These are phyloP conservation scores for Physaria fendleri DNA, from an alignment of 345 rosid genomes.

Conservation along the genomic window DNA sequence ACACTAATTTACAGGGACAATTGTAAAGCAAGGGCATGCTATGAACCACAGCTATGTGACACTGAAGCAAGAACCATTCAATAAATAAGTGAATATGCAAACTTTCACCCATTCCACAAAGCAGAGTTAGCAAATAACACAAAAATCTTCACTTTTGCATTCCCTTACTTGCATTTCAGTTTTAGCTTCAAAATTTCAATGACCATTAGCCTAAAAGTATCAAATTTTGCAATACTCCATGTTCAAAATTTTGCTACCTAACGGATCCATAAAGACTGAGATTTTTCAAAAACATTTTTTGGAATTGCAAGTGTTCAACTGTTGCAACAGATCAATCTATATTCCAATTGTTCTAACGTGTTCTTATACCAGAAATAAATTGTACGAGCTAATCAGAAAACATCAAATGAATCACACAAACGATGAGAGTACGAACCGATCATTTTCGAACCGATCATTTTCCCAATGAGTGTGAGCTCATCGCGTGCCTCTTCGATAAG, in stretches of 20 bases:
- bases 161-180: neutral
- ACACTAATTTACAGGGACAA: neutral
- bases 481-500: conserved; percentile 93
- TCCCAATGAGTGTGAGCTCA: conserved; percentile 81
- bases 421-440: conserved; percentile 52
- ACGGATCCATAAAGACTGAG: neutral
- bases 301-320: neutral
- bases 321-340: neutral
- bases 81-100: neutral
- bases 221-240: neutral
- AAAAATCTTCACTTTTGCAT: neutral
- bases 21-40: neutral
- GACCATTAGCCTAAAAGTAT: neutral
- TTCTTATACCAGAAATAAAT: neutral
- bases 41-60: neutral
- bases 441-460: conserved; percentile 95
- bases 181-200: neutral
- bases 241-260: neutral
- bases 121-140: neutral
- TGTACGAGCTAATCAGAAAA: neutral
- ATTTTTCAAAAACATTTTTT: neutral
- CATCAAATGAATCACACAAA: neutral
- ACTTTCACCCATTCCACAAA: neutral
- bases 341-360: neutral
- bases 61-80: neutral